Conservation (phyloP, 768 basidiomycete species). For the Daedalea quercina region DNA sequence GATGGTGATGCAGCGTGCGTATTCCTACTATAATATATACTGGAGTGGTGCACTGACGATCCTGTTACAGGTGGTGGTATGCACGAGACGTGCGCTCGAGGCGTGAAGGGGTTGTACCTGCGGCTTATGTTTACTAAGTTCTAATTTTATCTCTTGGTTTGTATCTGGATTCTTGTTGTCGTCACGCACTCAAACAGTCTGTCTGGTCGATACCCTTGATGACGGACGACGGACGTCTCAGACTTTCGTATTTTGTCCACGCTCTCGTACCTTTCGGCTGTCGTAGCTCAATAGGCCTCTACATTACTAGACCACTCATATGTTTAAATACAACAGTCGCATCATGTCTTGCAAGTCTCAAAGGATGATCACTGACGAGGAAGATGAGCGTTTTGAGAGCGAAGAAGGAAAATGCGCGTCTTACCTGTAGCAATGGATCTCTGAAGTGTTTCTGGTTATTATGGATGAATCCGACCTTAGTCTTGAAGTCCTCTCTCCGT, state of each 20-base stretch:
- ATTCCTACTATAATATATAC: neutral
- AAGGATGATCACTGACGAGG: neutral
- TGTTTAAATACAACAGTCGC: neutral
- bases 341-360: neutral
- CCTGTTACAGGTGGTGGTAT: constrained; percentile 79
- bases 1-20: constrained; percentile 76
- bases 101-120: constrained; percentile 85
- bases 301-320: neutral
- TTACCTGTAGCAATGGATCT: constrained; percentile 60
- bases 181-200: neutral
- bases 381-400: neutral
- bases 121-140: constrained; percentile 76
- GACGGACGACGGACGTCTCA: neutral
- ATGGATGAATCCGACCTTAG: constrained; percentile 68
- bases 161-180: neutral
- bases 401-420: neutral
- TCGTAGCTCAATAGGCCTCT: neutral
- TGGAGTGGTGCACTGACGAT: neutral
- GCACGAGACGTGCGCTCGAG: constrained; percentile 76
- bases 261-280: neutral
- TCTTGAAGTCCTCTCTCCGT: constrained; percentile 77
- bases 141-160: neutral
- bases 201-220: neutral
- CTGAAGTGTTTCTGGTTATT: constrained; percentile 89
- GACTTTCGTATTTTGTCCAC: neutral